phyloP scores from a whole-genome alignment of 495 filamentous ascomycete species.

The Penicillium lagena region DNA sequence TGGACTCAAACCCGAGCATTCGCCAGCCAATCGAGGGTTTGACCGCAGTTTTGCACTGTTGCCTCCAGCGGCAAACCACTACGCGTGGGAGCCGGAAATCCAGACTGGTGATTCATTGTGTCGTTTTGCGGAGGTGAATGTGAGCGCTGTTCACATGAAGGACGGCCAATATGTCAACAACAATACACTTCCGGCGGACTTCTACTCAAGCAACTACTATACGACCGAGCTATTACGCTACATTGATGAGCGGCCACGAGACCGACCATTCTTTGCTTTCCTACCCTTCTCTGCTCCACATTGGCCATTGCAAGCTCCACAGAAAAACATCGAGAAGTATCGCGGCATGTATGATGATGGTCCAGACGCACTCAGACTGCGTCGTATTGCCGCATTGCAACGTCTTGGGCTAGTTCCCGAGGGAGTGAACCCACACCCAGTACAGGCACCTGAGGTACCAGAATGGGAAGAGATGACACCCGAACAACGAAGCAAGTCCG shows the following conservation, averaged over 20 bases:
- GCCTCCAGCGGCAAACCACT: too few species aligned
- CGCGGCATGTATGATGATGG: constrained; percentile 36
- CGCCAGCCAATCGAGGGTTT: too few species aligned
- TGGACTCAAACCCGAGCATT: constrained; percentile 5
- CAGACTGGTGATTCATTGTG: not conserved
- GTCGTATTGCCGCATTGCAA: constrained; percentile 14
- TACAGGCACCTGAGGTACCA: not conserved
- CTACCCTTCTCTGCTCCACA: constrained; percentile 39
- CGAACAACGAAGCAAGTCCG: constrained; percentile 25
- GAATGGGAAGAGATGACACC: constrained; percentile 9
- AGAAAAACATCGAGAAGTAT: constrained; percentile 27
- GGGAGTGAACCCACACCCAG: constrained; percentile 27
- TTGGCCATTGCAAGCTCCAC: constrained; percentile 36
- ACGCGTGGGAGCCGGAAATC: not conserved
- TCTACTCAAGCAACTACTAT: constrained; percentile 32
- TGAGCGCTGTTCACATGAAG: not conserved
- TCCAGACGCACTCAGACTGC: constrained; percentile 26
- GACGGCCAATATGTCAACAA: constrained; percentile 9
- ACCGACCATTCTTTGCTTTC: constrained; percentile 40
- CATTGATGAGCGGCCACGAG: constrained; percentile 30
- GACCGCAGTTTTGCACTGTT: too few species aligned
- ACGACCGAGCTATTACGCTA: constrained; percentile 31
- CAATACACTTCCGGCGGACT: constrained; percentile 22
- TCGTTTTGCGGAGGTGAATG: constrained; percentile 1
- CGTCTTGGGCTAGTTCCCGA: constrained; percentile 25